These are phyloP conservation scores for Tephrocybe rancida DNA, from an alignment of 768 basidiomycete genomes.

Conservation along the genomic window DNA sequence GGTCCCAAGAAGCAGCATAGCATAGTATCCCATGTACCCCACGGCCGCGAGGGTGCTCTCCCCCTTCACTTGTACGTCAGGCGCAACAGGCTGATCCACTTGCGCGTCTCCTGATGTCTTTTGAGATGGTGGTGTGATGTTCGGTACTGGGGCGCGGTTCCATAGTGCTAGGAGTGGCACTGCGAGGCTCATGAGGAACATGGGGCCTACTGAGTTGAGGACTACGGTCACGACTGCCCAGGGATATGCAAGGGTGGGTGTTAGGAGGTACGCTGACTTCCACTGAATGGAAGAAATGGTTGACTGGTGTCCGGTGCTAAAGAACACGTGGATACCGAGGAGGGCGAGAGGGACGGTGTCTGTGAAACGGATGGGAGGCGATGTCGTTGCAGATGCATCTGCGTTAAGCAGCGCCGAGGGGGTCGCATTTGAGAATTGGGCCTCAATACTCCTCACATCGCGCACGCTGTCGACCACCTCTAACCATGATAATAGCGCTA, in stretches of 20 bases:
- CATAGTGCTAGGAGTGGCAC: conserved; percentile 77
- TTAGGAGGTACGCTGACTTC: conserved; percentile 91
- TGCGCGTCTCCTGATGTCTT: neutral
- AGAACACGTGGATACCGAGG: conserved; percentile 77
- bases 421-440: conserved; percentile 49
- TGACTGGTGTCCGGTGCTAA: conserved; percentile 90
- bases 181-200: conserved; percentile 65
- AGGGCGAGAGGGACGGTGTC: conserved; percentile 78
- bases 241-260: conserved; percentile 67
- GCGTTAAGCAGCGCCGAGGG: conserved; percentile 45
- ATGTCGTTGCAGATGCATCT: conserved; percentile 26
- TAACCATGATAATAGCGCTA: conserved; percentile 74
- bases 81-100: conserved; percentile 10
- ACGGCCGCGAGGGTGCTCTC: conserved; percentile 57
- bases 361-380: conserved; percentile 52
- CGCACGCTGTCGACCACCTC: conserved; percentile 83
- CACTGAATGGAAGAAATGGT: conserved; percentile 90
- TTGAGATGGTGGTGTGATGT: neutral
- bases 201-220: conserved; percentile 77
- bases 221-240: conserved; percentile 74
- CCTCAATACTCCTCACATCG: conserved; percentile 61
- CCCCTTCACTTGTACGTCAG: conserved; percentile 34
- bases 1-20: conserved; percentile 63
- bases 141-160: conserved; percentile 71
- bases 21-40: conserved; percentile 72